These are phyloP conservation scores for Aspergillus leporis DNA, from an alignment of 495 filamentous ascomycete species.

Conservation along the genomic window DNA sequence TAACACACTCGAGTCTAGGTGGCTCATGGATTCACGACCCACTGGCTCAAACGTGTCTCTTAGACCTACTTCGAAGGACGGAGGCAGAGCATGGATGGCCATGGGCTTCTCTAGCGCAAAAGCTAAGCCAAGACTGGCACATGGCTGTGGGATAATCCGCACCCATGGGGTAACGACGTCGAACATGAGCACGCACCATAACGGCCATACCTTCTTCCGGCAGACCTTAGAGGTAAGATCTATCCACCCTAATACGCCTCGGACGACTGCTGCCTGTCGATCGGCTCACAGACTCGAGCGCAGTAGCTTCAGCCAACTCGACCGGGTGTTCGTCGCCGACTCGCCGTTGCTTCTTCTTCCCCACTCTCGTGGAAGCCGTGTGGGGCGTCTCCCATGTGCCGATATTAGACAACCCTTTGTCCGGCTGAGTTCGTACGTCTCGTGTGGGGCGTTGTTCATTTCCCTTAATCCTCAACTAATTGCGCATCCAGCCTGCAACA, in stretches of 20 bases:
- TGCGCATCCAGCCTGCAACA: background rate
- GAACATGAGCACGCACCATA: background rate
- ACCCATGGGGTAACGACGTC: background rate
- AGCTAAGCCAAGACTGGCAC: conserved; percentile 22
- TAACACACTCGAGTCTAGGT: conserved; percentile 22
- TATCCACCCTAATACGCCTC: background rate
- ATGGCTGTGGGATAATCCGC: conserved; percentile 14
- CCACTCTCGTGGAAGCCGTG: background rate
- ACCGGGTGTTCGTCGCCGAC: no score
- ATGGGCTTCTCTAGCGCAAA: conserved; percentile 24
- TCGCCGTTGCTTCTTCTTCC: background rate
- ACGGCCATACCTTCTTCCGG: background rate
- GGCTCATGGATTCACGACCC: conserved; percentile 35
- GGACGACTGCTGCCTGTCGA: background rate
- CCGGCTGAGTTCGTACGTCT: background rate
- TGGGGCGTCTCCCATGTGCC: background rate
- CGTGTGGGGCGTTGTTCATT: background rate
- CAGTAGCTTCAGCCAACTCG: background rate
- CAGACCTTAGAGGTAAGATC: background rate
- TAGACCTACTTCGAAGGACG: conserved; percentile 25
- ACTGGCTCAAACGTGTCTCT: conserved; percentile 21
- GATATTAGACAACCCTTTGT: background rate
- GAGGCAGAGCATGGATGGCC: conserved; percentile 30
- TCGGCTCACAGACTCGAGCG: background rate
- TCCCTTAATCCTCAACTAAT: background rate